Conservation (phyloP, 805 yeast species). For the Metschnikowia lochheadii region DNA sequence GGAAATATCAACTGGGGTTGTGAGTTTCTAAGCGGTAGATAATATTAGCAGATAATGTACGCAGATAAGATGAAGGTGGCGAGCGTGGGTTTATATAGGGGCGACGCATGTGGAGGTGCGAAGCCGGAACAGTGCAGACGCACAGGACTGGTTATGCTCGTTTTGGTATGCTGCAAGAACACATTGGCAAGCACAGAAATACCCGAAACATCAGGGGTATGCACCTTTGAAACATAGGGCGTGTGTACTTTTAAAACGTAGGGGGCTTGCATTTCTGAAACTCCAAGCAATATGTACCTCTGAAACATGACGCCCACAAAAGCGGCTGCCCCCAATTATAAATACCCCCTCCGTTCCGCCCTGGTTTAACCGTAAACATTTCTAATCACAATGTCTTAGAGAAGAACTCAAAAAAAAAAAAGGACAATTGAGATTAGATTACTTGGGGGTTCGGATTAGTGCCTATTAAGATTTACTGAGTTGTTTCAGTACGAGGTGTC, state of each 20-base stretch:
- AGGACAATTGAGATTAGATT: no score
- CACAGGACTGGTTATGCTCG: neutral
- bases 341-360: neutral
- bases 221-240: neutral
- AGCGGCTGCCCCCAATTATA: neutral
- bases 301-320: neutral
- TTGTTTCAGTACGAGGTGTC: neutral
- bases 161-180: conserved; percentile 1
- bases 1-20: neutral
- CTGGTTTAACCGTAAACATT: neutral
- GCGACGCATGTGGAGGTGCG: conserved; percentile 2
- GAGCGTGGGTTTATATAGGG: conserved; percentile 7
- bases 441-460: no score
- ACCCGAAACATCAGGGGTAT: neutral
- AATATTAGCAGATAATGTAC: neutral
- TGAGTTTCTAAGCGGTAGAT: neutral
- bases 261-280: neutral
- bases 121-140: conserved; percentile 1
- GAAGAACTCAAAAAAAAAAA: no score
- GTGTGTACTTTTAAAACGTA: neutral
- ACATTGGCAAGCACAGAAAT: neutral
- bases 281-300: neutral
- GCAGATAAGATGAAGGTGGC: conserved; percentile 11
- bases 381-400: neutral
- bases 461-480: no score